phyloP scores from a whole-genome alignment of 169 alveolate genomes.

The Babesia ovata region DNA sequence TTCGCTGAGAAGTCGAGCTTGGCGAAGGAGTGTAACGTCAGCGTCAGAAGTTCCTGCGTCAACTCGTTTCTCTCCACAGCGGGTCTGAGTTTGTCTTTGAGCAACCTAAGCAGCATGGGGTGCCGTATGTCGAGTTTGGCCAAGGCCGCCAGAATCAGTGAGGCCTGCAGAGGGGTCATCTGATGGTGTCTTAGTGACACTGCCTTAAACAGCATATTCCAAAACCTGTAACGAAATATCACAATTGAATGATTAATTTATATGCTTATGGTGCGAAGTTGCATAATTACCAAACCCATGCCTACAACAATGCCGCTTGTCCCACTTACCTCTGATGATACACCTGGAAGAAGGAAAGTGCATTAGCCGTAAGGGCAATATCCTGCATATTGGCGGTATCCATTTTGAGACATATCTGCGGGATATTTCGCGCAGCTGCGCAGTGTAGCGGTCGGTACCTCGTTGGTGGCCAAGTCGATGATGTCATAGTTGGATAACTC shows the following conservation, averaged over 20 bases:
- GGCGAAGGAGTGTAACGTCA: conserved; percentile 77
- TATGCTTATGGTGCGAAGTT: not conserved
- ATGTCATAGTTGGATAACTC: conserved; percentile 74
- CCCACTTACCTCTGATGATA: conserved; percentile 70
- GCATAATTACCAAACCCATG: not conserved
- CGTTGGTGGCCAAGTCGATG: conserved; percentile 76
- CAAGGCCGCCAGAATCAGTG: conserved; percentile 72
- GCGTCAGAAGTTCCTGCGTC: conserved; percentile 68
- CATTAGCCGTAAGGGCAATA: conserved; percentile 73
- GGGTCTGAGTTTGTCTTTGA: conserved; percentile 59
- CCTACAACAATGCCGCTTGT: not conserved
- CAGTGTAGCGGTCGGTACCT: conserved; percentile 38
- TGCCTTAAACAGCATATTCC: conserved; percentile 66
- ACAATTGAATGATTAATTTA: no score
- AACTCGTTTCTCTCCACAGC: conserved; percentile 62
- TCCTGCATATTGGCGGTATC: conserved; percentile 74
- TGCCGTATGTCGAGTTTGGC: conserved; percentile 78
- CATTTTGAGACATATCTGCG: conserved; percentile 47
- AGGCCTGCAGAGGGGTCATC: conserved; percentile 66
- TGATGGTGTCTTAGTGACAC: conserved; percentile 56
- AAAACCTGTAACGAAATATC: conserved; percentile 43
- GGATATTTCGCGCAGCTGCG: not conserved
- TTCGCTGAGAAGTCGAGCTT: conserved; percentile 69
- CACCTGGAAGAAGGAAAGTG: conserved; percentile 73
- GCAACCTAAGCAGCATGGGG: conserved; percentile 61